A percentile compares a stretch with the other conserved stretches of the same genome.
These are phyloP conservation scores for Bombardia bombarda DNA, from an alignment of 495 filamentous ascomycete genomes.

Conservation along the genomic window DNA sequence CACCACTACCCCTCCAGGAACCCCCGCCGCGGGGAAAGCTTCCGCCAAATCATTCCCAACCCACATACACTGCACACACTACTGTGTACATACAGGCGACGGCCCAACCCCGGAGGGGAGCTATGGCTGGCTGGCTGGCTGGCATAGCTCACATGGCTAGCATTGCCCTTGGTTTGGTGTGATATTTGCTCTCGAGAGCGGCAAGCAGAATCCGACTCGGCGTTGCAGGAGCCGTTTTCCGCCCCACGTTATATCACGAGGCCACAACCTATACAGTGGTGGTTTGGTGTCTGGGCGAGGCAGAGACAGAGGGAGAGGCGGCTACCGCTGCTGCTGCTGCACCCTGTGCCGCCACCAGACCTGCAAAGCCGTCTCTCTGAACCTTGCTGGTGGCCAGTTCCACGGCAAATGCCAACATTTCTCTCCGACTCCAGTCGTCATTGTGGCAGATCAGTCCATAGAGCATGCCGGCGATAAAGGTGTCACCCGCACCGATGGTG, in stretches of 20 bases:
- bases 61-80: neutral
- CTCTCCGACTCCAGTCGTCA: conserved; percentile 40
- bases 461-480: conserved; percentile 65
- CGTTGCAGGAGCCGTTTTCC: no score
- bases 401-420: conserved; percentile 54
- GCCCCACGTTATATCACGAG: no score
- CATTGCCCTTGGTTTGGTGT: no score
- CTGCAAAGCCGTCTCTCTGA: conserved; percentile 54
- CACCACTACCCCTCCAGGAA: neutral
- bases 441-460: conserved; percentile 48
- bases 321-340: neutral
- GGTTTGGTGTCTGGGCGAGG: no score
- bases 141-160: no score
- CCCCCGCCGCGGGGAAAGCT: conserved; percentile 22
- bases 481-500: conserved; percentile 65
- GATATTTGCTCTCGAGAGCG: no score
- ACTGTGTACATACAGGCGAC: neutral
- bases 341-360: conserved; percentile 25
- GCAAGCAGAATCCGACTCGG: no score
- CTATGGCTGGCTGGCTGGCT: no score
- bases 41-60: conserved; percentile 10
- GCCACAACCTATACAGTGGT: no score
- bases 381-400: conserved; percentile 62
- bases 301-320: neutral
- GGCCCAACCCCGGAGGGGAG: neutral